These are phyloP conservation scores for Clathrus columnatus DNA, from an alignment of 768 basidiomycete genomes.

Conservation along the genomic window DNA sequence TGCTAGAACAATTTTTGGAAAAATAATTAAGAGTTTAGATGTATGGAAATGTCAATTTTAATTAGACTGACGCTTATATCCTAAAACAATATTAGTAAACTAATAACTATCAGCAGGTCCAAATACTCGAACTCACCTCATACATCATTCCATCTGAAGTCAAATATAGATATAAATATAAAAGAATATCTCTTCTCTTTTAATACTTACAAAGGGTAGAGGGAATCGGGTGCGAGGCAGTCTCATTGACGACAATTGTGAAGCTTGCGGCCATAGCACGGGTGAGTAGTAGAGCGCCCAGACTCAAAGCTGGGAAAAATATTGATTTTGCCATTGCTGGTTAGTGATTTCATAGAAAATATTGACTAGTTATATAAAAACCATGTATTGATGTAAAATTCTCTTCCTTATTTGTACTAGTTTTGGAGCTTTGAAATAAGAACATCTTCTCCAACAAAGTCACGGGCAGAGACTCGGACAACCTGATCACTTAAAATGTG, in stretches of 20 bases:
- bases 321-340: not conserved
- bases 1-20: conserved; percentile 16
- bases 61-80: conserved; percentile 49
- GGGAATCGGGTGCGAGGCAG: conserved; percentile 44
- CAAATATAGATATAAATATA: not conserved
- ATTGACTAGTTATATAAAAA: not conserved
- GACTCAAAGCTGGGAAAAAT: not conserved
- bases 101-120: not conserved
- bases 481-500: no score
- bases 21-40: conserved; percentile 23
- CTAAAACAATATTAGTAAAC: conserved; percentile 20
- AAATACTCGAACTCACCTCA: conserved; percentile 32
- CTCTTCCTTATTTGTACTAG: not conserved
- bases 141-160: conserved; percentile 49
- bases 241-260: conserved; percentile 35
- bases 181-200: not conserved
- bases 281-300: not conserved
- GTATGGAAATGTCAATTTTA: not conserved
- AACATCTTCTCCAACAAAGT: no score
- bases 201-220: conserved; percentile 39
- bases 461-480: no score
- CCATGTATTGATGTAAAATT: not conserved
- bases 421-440: not conserved
- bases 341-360: not conserved
- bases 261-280: conserved; percentile 9